phyloP scores from a whole-genome alignment of 2,329 filamentous ascomycete species.

The Pseudogymnoascus sp. region DNA sequence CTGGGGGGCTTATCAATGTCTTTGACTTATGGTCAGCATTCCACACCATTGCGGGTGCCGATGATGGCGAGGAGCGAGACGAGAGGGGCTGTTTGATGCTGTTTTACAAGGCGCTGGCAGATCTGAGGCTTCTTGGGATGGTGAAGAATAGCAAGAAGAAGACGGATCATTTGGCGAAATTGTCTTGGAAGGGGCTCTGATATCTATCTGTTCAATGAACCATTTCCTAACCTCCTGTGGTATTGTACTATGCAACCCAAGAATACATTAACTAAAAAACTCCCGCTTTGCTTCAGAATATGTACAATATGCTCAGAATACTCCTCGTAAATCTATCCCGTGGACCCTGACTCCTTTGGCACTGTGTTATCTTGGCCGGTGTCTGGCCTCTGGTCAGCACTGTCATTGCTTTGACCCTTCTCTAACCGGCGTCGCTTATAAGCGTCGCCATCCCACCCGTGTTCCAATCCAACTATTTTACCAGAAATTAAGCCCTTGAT shows the following conservation, averaged over 20 bases:
- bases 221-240: background rate
- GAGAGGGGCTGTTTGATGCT: slow-evolving; percentile 57
- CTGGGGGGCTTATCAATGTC: slow-evolving; percentile 67
- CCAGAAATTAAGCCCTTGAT: slow-evolving; percentile 27
- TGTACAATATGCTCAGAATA: background rate
- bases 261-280: background rate
- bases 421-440: background rate
- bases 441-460: slow-evolving; percentile 26
- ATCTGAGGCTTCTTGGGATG: slow-evolving; percentile 77
- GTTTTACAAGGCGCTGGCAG: slow-evolving; percentile 81
- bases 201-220: slow-evolving; percentile 6
- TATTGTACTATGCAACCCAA: background rate
- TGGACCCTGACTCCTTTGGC: background rate
- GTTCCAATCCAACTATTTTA: slow-evolving; percentile 24
- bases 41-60: slow-evolving; percentile 44
- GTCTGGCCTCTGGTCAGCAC: background rate
- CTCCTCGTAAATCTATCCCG: background rate
- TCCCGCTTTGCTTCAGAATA: background rate
- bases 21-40: slow-evolving; percentile 76
- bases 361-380: background rate
- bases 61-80: slow-evolving; percentile 31
- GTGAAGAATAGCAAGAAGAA: slow-evolving; percentile 87
- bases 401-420: background rate
- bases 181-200: slow-evolving; percentile 67
- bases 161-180: slow-evolving; percentile 82